phyloP scores from a whole-genome alignment of 1,139 yeast species.

The Debaryomyces psychrophilus region DNA sequence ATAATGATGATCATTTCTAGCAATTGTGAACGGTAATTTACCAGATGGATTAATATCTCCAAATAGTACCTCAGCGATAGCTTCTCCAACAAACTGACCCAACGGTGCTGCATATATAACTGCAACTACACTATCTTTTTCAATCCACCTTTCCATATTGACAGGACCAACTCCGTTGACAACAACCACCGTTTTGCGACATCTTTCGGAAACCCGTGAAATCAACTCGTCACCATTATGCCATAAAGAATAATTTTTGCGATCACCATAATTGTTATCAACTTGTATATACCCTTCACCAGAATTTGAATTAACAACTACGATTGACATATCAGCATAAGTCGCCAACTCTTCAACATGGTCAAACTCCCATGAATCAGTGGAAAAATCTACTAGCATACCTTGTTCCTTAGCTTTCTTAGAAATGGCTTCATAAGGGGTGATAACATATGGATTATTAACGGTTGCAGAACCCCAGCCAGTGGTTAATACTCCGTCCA shows the following conservation, averaged over 20 bases:
- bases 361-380: conserved; percentile 48
- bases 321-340: conserved; percentile 54
- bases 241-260: conserved; percentile 60
- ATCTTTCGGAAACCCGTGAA: conserved; percentile 47
- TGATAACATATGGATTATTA: conserved; percentile 54
- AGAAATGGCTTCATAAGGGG: conserved; percentile 58
- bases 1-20: conserved; percentile 57
- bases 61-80: conserved; percentile 48
- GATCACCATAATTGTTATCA: conserved; percentile 63
- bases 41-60: conserved; percentile 68
- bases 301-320: conserved; percentile 54
- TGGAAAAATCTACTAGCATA: conserved; percentile 47
- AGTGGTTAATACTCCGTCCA: conserved; percentile 49
- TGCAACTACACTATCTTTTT: conserved; percentile 58
- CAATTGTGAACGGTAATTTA: conserved; percentile 63
- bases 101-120: conserved; percentile 59
- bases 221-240: conserved; percentile 62
- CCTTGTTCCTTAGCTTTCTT: conserved; percentile 46
- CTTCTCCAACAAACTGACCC: conserved; percentile 55
- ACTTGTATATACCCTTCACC: conserved; percentile 65
- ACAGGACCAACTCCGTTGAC: conserved; percentile 64
- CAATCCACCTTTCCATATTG: conserved; percentile 61
- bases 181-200: conserved; percentile 59
- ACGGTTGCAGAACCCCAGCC: conserved; percentile 60
- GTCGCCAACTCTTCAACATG: conserved; percentile 49